These are phyloP conservation scores for Colletotrichum viniferum DNA, from an alignment of 2,329 filamentous ascomycete species.

Conservation along the genomic window DNA sequence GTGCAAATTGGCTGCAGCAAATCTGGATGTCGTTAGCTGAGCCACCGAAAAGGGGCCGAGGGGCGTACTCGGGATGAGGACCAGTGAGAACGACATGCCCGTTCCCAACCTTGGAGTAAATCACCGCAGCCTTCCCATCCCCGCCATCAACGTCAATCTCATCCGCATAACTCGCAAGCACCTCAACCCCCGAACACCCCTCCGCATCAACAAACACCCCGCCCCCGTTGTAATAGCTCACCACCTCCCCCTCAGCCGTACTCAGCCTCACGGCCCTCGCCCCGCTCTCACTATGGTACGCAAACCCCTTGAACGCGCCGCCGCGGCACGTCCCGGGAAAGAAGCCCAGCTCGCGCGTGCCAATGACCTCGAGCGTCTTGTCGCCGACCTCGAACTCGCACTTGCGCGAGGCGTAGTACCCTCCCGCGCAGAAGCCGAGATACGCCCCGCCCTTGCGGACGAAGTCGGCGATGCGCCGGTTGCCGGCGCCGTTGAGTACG, in stretches of 20 bases:
- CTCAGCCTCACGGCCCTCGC: constrained; percentile 73
- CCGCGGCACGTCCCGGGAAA: constrained; percentile 88
- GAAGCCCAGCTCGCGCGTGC: constrained; percentile 83
- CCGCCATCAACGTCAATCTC: constrained; percentile 78
- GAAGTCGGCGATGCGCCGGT: constrained; percentile 82
- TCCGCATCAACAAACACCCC: constrained; percentile 87
- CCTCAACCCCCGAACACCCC: constrained; percentile 71
- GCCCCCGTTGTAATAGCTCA: constrained; percentile 91
- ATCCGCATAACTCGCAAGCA: constrained; percentile 81
- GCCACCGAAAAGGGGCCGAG: not conserved
- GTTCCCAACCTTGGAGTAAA: constrained; percentile 83
- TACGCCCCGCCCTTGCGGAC: constrained; percentile 86
- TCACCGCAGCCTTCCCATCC: constrained; percentile 74
- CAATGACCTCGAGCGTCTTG: constrained; percentile 80
- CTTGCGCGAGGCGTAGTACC: constrained; percentile 80
- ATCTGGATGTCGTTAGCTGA: constrained; percentile 56
- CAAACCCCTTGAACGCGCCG: constrained; percentile 86
- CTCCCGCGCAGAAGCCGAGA: constrained; percentile 91
- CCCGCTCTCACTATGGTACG: constrained; percentile 86
- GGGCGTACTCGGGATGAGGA: constrained; percentile 82
- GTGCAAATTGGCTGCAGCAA: constrained; percentile 79
- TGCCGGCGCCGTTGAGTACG: constrained; percentile 85
- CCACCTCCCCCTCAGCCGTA: constrained; percentile 62
- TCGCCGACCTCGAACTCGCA: constrained; percentile 91
- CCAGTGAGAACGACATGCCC: constrained; percentile 83